A percentile compares a stretch with the other conserved stretches of the same genome.
Conservation (phyloP, 495 filamentous ascomycete genomes). For the Pyrenopolyporus hunteri region DNA sequence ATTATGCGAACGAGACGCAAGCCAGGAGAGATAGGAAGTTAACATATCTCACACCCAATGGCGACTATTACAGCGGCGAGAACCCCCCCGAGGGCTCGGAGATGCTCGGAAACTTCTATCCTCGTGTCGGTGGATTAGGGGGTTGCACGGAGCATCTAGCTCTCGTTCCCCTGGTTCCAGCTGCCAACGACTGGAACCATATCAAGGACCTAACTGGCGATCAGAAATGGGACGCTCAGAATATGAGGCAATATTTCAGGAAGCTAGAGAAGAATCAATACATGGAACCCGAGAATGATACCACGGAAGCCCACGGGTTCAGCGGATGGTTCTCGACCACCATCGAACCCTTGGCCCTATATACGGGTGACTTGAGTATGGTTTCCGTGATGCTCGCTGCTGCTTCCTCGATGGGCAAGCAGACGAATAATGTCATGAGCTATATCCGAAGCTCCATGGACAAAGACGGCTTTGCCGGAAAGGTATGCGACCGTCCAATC, state of each 20-base stretch:
- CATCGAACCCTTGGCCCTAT: constrained; percentile 53
- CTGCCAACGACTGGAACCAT: constrained; percentile 54
- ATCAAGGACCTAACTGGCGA: constrained; percentile 58
- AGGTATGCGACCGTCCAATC: not conserved
- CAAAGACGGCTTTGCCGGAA: not conserved
- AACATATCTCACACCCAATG: constrained; percentile 45
- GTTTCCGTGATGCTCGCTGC: constrained; percentile 57
- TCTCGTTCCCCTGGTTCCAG: constrained; percentile 49
- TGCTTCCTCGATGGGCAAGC: constrained; percentile 57
- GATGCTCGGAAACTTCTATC: constrained; percentile 56
- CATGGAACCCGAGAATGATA: constrained; percentile 37
- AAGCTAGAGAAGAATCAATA: constrained; percentile 63
- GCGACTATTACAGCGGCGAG: constrained; percentile 45
- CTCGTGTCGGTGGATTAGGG: constrained; percentile 54
- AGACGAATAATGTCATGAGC: constrained; percentile 8
- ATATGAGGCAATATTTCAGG: constrained; percentile 59
- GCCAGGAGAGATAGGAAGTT: constrained; percentile 51
- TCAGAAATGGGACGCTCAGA: constrained; percentile 49
- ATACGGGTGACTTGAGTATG: constrained; percentile 59
- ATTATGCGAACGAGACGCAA: constrained; percentile 47
- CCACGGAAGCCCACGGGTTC: constrained; percentile 57
- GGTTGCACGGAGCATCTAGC: constrained; percentile 60
- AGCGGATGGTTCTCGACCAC: constrained; percentile 63
- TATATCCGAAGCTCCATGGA: constrained; percentile 5
- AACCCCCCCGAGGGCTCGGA: constrained; percentile 50